These are phyloP conservation scores for Maudiozyma barnettii DNA, from an alignment of 805 yeast genomes.

Conservation along the genomic window DNA sequence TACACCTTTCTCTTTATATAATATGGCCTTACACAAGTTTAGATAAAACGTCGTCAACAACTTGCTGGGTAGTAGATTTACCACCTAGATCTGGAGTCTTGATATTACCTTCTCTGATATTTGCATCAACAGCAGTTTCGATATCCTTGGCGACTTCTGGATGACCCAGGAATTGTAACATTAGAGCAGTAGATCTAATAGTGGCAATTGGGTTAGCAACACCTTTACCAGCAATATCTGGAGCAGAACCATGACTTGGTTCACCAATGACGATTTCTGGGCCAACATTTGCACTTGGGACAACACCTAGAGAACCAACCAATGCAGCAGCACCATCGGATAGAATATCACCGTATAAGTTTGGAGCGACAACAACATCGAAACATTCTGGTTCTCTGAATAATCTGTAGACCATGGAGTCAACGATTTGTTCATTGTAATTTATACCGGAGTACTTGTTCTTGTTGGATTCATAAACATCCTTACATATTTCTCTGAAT, in stretches of 20 bases:
- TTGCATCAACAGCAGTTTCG: conserved; percentile 89
- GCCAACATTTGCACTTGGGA: conserved; percentile 97
- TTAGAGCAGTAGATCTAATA: conserved; percentile 91
- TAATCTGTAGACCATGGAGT: conserved; percentile 98
- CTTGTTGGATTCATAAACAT: conserved; percentile 40
- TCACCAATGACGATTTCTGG: conserved; percentile 94
- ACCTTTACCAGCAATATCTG: conserved; percentile 94
- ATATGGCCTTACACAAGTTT: conserved; percentile 7
- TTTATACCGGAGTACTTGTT: conserved; percentile 50
- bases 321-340: conserved; percentile 98
- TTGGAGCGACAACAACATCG: conserved; percentile 97
- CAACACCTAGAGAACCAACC: conserved; percentile 95
- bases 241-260: conserved; percentile 99
- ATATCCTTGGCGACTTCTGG: conserved; percentile 83
- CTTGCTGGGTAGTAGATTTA: conserved; percentile 74
- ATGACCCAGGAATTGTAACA: conserved; percentile 95
- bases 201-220: conserved; percentile 96
- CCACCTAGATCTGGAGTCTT: conserved; percentile 97
- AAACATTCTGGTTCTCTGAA: conserved; percentile 96
- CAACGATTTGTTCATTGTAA: conserved; percentile 93
- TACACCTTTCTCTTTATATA: not conserved
- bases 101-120: conserved; percentile 62
- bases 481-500: conserved; percentile 73
- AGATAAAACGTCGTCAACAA: conserved; percentile 66
- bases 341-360: conserved; percentile 92